Conservation (phyloP, 2,329 filamentous ascomycete genomes). For the Diplodia seriata region DNA sequence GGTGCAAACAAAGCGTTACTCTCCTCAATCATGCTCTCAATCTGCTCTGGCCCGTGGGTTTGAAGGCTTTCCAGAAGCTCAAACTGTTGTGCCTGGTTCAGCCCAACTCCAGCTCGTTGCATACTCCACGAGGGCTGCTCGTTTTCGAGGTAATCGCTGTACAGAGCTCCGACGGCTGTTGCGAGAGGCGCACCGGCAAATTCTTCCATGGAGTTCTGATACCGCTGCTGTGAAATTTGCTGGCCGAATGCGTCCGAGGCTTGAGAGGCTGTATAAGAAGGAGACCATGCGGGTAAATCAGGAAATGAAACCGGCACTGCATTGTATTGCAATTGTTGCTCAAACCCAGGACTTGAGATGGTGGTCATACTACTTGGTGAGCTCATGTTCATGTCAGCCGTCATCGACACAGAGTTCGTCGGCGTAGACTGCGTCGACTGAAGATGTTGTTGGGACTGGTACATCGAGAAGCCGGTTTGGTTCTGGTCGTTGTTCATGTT, state of each 20-base stretch:
- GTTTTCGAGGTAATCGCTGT: slow-evolving; percentile 52
- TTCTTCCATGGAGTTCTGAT: slow-evolving; percentile 13
- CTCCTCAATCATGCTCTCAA: slow-evolving; percentile 51
- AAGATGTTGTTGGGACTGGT: slow-evolving; percentile 40
- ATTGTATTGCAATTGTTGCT: slow-evolving; percentile 37
- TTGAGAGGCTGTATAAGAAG: slow-evolving; percentile 45
- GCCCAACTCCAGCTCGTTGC: slow-evolving; percentile 47
- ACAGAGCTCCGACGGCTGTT: slow-evolving; percentile 24
- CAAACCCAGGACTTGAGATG: slow-evolving; percentile 19
- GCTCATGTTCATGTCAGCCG: slow-evolving; percentile 20
- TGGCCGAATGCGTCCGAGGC: slow-evolving; percentile 40
- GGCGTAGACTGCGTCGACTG: slow-evolving; percentile 38
- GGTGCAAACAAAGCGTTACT: slow-evolving; percentile 38
- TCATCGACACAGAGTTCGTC: slow-evolving; percentile 8
- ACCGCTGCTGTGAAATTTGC: slow-evolving; percentile 36
- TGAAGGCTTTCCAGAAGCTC: slow-evolving; percentile 84
- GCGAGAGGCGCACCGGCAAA: slow-evolving; percentile 1
- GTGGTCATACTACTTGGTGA: slow-evolving; percentile 12
- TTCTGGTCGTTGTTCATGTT: slow-evolving; percentile 34
- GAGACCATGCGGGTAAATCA: slow-evolving; percentile 48
- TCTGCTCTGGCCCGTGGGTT: slow-evolving; percentile 53
- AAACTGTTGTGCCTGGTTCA: slow-evolving; percentile 81
- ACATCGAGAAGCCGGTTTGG: slow-evolving; percentile 36
- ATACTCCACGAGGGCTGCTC: slow-evolving; percentile 64
- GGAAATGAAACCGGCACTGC: slow-evolving; percentile 47